phyloP scores from a whole-genome alignment of 1,284 basidiomycete species.

The Pseudozyma tsukubaensis region DNA sequence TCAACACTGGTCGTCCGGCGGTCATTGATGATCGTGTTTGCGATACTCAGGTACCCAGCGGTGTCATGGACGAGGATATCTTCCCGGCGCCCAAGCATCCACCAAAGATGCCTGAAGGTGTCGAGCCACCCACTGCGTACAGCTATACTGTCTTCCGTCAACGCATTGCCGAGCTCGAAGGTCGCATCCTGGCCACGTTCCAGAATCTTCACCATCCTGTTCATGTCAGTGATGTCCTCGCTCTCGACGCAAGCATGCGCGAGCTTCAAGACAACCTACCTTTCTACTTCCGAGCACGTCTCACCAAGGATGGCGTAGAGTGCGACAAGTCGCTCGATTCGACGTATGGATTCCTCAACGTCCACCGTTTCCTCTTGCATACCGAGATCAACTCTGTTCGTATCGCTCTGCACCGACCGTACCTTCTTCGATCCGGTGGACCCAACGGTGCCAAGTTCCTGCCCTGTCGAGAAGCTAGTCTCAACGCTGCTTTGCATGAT shows the following conservation, averaged over 20 bases:
- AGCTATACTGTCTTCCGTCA: constrained; percentile 51
- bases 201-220: constrained; percentile 46
- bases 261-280: constrained; percentile 54
- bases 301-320: constrained; percentile 37
- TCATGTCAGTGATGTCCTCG: constrained; percentile 54
- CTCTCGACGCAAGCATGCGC: constrained; percentile 48
- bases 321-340: constrained; percentile 55
- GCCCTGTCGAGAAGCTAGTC: constrained; percentile 54
- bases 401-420: constrained; percentile 59
- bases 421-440: constrained; percentile 55
- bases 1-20: constrained; percentile 58
- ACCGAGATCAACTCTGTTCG: constrained; percentile 60
- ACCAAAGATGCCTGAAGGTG: constrained; percentile 39
- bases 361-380: constrained; percentile 60
- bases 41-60: constrained; percentile 55
- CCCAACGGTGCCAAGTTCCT: constrained; percentile 41
- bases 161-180: constrained; percentile 47
- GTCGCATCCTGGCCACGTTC: constrained; percentile 39
- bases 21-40: constrained; percentile 59
- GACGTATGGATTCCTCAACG: constrained; percentile 52
- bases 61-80: constrained; percentile 46
- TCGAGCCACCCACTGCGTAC: constrained; percentile 47
- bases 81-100: constrained; percentile 44
- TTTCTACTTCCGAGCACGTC: constrained; percentile 50
- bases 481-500: constrained; percentile 57